Evolutionary conservation across 805 yeast species (phyloP).

Genomic region (Metschnikowia shivogae): DNA sequence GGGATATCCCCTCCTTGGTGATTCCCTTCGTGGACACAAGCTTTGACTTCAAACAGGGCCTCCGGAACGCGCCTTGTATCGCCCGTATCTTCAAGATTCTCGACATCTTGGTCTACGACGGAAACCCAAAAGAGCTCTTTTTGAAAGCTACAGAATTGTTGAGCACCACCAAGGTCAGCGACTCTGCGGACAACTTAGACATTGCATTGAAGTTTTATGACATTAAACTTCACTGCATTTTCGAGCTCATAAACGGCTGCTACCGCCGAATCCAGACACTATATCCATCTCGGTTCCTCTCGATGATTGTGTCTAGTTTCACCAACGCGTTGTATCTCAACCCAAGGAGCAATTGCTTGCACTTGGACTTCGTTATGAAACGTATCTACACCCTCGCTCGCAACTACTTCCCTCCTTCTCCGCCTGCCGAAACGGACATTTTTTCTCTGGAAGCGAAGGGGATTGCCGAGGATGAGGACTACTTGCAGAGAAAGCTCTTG

Average conservation of each 20-base stretch:
- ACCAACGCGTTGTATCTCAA: conserved; percentile 47
- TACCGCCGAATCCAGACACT: conserved; percentile 60
- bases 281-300: conserved; percentile 75
- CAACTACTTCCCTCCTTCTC: conserved; percentile 40
- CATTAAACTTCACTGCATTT: conserved; percentile 58
- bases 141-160: conserved; percentile 68
- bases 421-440: conserved; percentile 42
- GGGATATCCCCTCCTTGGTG: conserved; percentile 83
- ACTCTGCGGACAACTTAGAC: conserved; percentile 10
- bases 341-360: conserved; percentile 18
- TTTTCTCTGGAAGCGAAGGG: conserved; percentile 37
- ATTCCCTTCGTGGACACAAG: conserved; percentile 48
- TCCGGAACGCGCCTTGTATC: conserved; percentile 40
- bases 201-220: conserved; percentile 37
- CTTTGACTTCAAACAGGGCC: conserved; percentile 20
- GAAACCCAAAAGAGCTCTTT: conserved; percentile 79
- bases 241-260: conserved; percentile 60
- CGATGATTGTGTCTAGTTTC: conserved; percentile 60
- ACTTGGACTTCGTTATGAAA: conserved; percentile 44
- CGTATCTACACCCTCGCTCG: conserved; percentile 59
- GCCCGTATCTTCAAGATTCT: conserved; percentile 46
- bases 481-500: conserved; percentile 61
- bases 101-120: conserved; percentile 59
- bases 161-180: conserved; percentile 28
- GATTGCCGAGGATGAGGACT: conserved; percentile 51